Base-by-base conservation (phyloP, 805 yeast genomes). In the Maudiozyma barnettii region DNA sequence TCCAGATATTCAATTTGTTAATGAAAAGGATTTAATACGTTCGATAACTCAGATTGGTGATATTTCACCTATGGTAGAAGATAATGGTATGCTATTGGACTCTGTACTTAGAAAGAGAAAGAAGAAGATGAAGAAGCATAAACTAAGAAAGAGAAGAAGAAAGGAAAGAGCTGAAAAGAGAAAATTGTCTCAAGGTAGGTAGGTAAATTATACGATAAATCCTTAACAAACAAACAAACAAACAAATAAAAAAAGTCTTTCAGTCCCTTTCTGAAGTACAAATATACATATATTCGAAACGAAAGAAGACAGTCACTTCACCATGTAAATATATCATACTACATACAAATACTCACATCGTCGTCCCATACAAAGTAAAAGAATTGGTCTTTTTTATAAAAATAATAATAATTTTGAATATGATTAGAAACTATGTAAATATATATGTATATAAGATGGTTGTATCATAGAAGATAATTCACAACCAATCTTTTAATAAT, bases 51-150 rank as follows among this genome's bases (percentile, higher is more conserved):
- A 33, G 7, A 33, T 33, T n/a, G 18, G 18, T 14, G 36, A 33
- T n/a, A 14, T 16, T 33, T 26, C 10, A 26, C 16, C 36, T 10
- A 33, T 14, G 13, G 16, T 16, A 4, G 18, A 33, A n/a, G 18
- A 33, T 33, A 16, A 33, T 33, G 36, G 14, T 39, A 57, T 78
- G 57, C 59, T 71, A 51, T 61, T 77, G 56, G 88, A 84, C 57
- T 81, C 89, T 12, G 95, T 85, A 33, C 69, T 82, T 66, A 77
- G 93, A 66, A 85, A 85, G 64, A 81, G 99, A 72, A 79, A 86
- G 69, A 79, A 86, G 66, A 91, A 89, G 76, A 93, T 93, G 97
- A 93, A 91, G 79, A 87, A 90, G 65, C 99, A 93, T 70, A 93
- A 93, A 74, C 76, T 88, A 66, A 84, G 93, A 73, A 93, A 93